Percentiles rank a stretch among this genome's conserved stretches.
phyloP scores from a whole-genome alignment of 208 protist species.

The Acanthamoeba healyi region DNA sequence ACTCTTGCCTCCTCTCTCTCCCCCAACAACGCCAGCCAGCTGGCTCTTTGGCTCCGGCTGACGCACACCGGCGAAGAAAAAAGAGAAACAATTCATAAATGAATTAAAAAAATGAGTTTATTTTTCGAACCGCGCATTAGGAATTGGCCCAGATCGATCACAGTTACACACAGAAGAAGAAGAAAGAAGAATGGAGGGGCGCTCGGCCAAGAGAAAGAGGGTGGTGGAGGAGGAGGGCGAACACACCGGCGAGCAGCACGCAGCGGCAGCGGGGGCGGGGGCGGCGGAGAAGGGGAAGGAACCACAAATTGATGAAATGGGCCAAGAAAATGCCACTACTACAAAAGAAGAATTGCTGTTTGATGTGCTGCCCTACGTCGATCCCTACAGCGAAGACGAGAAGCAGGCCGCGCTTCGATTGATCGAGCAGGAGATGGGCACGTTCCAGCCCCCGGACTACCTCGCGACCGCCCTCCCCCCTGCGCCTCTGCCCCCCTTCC shows the following conservation, averaged over 20 bases:
- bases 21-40: no score
- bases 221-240: not conserved
- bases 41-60: no score
- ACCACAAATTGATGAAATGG: not conserved
- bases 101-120: not conserved
- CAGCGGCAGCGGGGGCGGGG: no score
- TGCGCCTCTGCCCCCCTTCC: not conserved
- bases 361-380: conserved; percentile 24
- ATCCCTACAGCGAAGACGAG: conserved; percentile 31
- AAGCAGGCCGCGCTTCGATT: not conserved
- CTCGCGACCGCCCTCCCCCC: not conserved
- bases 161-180: no score
- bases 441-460: conserved; percentile 19
- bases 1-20: no score
- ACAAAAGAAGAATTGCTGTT: not conserved
- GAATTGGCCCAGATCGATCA: not conserved
- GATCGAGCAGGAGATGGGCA: conserved; percentile 18
- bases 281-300: not conserved
- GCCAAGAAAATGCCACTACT: not conserved
- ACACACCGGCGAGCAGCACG: no score
- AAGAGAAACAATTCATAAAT: no score
- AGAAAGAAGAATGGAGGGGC: not conserved
- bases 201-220: conserved; percentile 2
- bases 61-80: no score
- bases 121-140: not conserved